These are phyloP conservation scores for Chaetomium tenue DNA, from an alignment of 495 filamentous ascomycete species.

Conservation along the genomic window DNA sequence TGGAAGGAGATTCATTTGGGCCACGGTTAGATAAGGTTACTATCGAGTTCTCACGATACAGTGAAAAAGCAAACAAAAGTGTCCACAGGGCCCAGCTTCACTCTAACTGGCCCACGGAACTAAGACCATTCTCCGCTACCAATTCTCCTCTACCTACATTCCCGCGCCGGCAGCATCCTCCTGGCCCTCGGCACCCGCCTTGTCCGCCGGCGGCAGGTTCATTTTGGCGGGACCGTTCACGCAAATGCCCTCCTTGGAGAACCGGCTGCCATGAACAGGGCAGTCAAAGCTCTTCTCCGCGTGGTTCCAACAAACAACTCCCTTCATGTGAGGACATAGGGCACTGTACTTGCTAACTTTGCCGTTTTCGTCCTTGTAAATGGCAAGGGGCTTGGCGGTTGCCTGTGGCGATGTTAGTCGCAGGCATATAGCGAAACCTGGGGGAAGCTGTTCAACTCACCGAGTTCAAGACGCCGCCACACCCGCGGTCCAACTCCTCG, in stretches of 20 bases:
- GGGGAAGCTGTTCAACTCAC: slow-evolving; percentile 15
- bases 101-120: background rate
- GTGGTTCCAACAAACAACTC: slow-evolving; percentile 56
- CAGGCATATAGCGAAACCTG: background rate
- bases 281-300: slow-evolving; percentile 58
- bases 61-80: background rate
- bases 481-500: slow-evolving; percentile 50
- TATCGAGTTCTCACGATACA: background rate
- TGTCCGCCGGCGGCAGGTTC: slow-evolving; percentile 31
- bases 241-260: slow-evolving; percentile 52
- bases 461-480: slow-evolving; percentile 53
- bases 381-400: slow-evolving; percentile 46
- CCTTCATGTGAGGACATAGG: slow-evolving; percentile 57
- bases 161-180: slow-evolving; percentile 7
- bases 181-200: slow-evolving; percentile 25
- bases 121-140: no score
- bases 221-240: slow-evolving; percentile 52
- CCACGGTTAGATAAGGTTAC: background rate
- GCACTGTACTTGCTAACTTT: slow-evolving; percentile 51
- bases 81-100: background rate
- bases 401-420: slow-evolving; percentile 19
- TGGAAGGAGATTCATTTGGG: background rate
- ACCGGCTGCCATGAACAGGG: slow-evolving; percentile 55
- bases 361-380: slow-evolving; percentile 58
- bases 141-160: background rate